A percentile compares a stretch with the other conserved stretches of the same genome.
Evolutionary conservation across 116 monocot genomes (phyloP).

Genomic region (Phalaenopsis hybrid): DNA sequence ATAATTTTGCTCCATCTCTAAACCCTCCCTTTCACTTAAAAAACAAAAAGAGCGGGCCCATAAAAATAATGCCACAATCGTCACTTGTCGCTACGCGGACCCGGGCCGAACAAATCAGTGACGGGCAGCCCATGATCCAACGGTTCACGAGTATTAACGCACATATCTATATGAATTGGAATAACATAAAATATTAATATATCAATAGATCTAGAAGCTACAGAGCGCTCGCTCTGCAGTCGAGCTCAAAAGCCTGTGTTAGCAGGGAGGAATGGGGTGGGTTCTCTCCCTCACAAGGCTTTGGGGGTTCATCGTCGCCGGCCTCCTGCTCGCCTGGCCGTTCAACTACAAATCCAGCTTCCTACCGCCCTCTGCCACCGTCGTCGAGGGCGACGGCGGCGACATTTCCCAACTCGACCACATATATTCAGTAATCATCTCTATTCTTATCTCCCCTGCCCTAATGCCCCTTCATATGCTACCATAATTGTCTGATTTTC

Average conservation of each 20-base stretch:
- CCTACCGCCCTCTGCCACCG: conserved; percentile 16
- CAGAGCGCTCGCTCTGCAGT: no score
- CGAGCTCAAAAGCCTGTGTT: not conserved
- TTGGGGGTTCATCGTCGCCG: conserved; percentile 34
- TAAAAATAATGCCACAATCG: not conserved
- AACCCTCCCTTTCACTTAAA: not conserved
- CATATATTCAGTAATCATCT: conserved; percentile 38
- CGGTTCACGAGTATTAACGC: not conserved
- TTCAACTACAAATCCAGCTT: conserved; percentile 46
- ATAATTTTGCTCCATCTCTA: no score
- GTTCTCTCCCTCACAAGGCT: conserved; percentile 25
- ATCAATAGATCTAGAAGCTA: not conserved
- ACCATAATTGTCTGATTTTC: not conserved
- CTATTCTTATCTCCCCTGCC: not conserved
- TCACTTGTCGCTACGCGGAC: not conserved
- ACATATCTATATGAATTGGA: no score
- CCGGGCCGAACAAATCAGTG: not conserved
- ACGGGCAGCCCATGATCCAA: not conserved
- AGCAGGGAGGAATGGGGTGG: conserved; percentile 9
- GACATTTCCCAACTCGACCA: conserved; percentile 30
- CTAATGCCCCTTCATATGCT: not conserved
- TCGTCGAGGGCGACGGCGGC: conserved; percentile 6
- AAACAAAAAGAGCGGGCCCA: not conserved
- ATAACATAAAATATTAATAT: no score
- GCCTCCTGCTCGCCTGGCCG: conserved; percentile 52